A percentile compares a stretch with the other conserved stretches of the same genome.
phyloP scores from a whole-genome alignment of 164 flowering plant genomes.

The Vitis rupestris region DNA sequence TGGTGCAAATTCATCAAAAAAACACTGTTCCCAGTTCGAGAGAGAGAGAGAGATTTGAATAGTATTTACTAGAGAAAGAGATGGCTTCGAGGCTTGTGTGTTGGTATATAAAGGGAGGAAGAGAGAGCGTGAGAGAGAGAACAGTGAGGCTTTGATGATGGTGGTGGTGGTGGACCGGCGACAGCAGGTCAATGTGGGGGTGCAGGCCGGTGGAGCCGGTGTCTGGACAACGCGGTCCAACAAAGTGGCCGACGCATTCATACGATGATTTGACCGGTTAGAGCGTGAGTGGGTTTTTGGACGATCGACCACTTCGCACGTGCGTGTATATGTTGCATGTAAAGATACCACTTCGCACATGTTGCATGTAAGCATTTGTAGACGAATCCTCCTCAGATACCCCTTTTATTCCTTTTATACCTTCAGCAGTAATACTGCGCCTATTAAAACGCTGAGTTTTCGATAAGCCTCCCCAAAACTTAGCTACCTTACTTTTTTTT shows the following conservation, averaged over 20 bases:
- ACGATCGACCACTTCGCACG: not conserved
- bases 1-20: conserved; percentile 5
- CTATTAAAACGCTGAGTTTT: no score
- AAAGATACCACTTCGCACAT: no score
- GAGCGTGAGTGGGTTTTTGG: conserved; percentile 31
- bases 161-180: conserved; percentile 23
- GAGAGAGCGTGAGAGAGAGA: conserved; percentile 5
- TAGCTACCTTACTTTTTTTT: no score
- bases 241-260: conserved; percentile 22
- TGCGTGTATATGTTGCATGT: conserved; percentile 6
- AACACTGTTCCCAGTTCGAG: not conserved
- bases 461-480: no score
- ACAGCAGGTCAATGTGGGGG: conserved; percentile 28
- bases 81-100: not conserved
- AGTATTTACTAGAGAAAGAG: not conserved
- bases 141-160: not conserved
- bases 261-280: conserved; percentile 26
- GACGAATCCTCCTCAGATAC: no score
- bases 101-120: not conserved
- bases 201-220: conserved; percentile 13
- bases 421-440: no score
- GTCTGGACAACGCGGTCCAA: conserved; percentile 14
- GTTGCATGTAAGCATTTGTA: no score
- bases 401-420: no score
- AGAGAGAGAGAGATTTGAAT: not conserved